These are phyloP conservation scores for Pseudocercospora pini-densiflorae DNA, from an alignment of 2,329 filamentous ascomycete species.

Conservation along the genomic window DNA sequence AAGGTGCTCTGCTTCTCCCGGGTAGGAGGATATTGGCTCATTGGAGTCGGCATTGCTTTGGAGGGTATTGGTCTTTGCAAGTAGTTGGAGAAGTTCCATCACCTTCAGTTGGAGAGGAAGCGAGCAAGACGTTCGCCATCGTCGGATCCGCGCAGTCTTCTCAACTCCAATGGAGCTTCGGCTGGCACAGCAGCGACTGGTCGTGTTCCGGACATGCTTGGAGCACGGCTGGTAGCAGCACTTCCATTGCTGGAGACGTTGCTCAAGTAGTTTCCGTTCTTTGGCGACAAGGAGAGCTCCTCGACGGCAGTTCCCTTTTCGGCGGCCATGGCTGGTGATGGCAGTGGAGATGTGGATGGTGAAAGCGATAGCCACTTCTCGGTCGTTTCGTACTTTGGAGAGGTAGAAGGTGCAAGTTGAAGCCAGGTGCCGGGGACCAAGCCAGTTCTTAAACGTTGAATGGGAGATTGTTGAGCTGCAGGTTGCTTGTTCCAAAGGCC, in stretches of 20 bases:
- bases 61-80: not conserved
- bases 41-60: not conserved
- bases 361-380: conserved; percentile 17
- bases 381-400: not conserved
- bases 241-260: conserved; percentile 9
- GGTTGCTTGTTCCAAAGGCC: conserved; percentile 21
- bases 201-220: conserved; percentile 10
- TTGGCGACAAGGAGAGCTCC: conserved; percentile 9
- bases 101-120: conserved; percentile 20
- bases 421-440: conserved; percentile 28
- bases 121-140: conserved; percentile 21
- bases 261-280: conserved; percentile 16
- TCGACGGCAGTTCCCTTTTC: conserved; percentile 2
- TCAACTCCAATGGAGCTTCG: conserved; percentile 5
- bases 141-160: conserved; percentile 7
- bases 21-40: not conserved
- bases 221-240: conserved; percentile 13
- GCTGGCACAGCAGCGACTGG: conserved; percentile 3
- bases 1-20: not conserved
- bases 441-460: conserved; percentile 18
- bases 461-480: conserved; percentile 14
- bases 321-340: conserved; percentile 14
- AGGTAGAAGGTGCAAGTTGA: conserved; percentile 21
- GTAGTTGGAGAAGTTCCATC: not conserved
- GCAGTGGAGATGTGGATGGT: conserved; percentile 7